Conservation (phyloP, 2,329 filamentous ascomycete genomes). For the Phoma herbarum region DNA sequence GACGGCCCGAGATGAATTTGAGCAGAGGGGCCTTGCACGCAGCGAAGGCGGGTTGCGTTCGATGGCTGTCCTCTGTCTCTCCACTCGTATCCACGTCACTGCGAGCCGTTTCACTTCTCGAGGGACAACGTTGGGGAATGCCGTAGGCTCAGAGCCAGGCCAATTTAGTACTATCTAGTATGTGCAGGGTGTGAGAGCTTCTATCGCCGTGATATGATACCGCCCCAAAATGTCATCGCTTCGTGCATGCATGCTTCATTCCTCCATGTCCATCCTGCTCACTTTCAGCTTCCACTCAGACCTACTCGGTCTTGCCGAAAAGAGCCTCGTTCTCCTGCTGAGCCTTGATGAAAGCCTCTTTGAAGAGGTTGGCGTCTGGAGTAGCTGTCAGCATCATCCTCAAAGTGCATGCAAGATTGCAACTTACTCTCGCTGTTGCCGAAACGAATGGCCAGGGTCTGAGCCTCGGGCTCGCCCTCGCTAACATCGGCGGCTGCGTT, state of each 20-base stretch:
- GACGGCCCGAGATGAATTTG: not conserved
- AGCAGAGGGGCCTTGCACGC: no score
- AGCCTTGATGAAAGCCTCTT: constrained; percentile 96
- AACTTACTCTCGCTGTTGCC: constrained; percentile 90
- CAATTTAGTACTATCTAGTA: constrained; percentile 48
- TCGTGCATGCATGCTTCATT: constrained; percentile 34
- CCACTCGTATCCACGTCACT: constrained; percentile 2
- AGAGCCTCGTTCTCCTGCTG: constrained; percentile 94
- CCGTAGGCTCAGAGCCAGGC: constrained; percentile 36
- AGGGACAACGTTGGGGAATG: constrained; percentile 20
- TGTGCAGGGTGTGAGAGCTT: constrained; percentile 46
- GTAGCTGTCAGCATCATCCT: constrained; percentile 2
- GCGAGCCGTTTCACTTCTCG: not conserved
- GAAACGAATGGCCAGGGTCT: constrained; percentile 95
- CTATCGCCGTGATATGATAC: constrained; percentile 43
- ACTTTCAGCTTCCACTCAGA: constrained; percentile 24
- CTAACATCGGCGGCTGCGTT: constrained; percentile 97
- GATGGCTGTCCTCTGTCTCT: not conserved
- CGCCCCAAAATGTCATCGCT: constrained; percentile 41
- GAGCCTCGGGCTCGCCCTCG: constrained; percentile 95
- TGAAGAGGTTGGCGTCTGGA: constrained; percentile 95
- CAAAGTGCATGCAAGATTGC: not conserved
- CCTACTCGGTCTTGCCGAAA: constrained; percentile 66
- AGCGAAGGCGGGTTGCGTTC: not conserved
- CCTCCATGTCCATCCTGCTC: constrained; percentile 14